Evolutionary conservation across 306 rosid species (phyloP).

Genomic region (Corylus avellana): DNA sequence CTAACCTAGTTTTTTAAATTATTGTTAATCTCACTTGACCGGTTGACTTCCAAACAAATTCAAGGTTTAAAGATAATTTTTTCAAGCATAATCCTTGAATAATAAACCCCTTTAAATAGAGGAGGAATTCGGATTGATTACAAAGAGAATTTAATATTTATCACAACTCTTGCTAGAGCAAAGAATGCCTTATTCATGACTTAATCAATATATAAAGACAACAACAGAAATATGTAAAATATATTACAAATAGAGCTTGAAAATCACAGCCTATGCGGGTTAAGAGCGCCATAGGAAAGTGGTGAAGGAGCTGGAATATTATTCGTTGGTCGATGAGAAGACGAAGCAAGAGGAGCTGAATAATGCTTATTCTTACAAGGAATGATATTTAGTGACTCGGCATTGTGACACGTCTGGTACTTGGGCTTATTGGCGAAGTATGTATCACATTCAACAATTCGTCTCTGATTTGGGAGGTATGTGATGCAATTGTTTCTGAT

Average conservation of each 20-base stretch:
- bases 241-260: background rate
- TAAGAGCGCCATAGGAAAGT: background rate
- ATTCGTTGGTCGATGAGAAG: background rate
- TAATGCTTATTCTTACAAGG: slow-evolving; percentile 44
- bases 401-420: slow-evolving; percentile 30
- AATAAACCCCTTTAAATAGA: no score
- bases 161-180: no score
- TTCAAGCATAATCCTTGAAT: no score
- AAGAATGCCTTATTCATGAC: no score
- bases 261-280: background rate
- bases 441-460: slow-evolving; percentile 21
- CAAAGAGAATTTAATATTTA: no score
- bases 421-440: slow-evolving; percentile 29
- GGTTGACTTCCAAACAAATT: no score
- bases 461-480: slow-evolving; percentile 46
- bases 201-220: no score
- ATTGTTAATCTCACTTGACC: no score
- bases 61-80: no score
- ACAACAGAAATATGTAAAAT: no score
- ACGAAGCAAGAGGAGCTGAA: background rate
- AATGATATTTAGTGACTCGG: slow-evolving; percentile 16
- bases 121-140: no score
- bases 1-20: no score
- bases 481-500: slow-evolving; percentile 55
- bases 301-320: background rate